phyloP scores from a whole-genome alignment of 129 eudicot genomes.

The Flaveria robusta region DNA sequence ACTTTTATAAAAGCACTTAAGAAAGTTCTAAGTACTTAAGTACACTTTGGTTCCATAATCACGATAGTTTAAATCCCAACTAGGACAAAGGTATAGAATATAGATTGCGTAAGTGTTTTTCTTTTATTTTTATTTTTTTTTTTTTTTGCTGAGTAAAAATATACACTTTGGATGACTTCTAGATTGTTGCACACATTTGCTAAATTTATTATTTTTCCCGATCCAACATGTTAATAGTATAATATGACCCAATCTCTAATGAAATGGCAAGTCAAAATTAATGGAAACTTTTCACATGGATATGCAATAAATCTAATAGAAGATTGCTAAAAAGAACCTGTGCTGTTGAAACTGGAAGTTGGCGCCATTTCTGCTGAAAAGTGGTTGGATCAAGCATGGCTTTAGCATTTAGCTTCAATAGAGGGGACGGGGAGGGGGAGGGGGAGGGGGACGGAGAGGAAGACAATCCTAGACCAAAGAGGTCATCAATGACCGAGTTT shows the following conservation, averaged over 20 bases:
- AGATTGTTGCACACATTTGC: neutral
- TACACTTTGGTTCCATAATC: neutral
- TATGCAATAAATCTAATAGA: neutral
- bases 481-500: constrained; percentile 78
- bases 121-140: too few species aligned
- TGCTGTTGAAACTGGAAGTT: constrained; percentile 67
- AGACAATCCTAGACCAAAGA: constrained; percentile 72
- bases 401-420: constrained; percentile 72
- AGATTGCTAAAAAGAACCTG: constrained; percentile 56
- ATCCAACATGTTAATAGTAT: neutral
- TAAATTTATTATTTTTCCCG: neutral
- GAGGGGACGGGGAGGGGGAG: constrained; percentile 47
- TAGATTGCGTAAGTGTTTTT: too few species aligned
- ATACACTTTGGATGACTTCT: neutral
- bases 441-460: constrained; percentile 25
- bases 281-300: neutral
- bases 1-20: neutral
- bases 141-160: neutral
- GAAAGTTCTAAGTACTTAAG: neutral
- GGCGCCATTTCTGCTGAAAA: constrained; percentile 99
- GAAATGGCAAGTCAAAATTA: neutral
- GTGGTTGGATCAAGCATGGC: constrained; percentile 74
- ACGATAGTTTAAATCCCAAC: neutral
- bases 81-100: neutral
- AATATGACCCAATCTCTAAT: neutral